phyloP scores from a whole-genome alignment of 495 filamentous ascomycete species.

The Bacidia rubella region DNA sequence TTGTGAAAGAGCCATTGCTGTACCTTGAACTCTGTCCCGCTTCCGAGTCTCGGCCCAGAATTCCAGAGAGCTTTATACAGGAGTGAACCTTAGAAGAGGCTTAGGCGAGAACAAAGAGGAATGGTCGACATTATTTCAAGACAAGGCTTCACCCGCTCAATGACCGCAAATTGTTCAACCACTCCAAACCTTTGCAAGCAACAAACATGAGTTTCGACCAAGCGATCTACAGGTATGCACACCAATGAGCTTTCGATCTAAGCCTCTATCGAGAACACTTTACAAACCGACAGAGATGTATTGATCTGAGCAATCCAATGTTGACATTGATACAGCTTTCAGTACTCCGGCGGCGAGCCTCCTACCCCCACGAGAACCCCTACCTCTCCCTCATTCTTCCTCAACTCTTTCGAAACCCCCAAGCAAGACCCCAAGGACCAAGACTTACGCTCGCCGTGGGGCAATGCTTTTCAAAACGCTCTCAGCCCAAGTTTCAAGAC shows the following conservation, averaged over 20 bases:
- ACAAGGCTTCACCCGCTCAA: not conserved
- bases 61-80: too few species aligned
- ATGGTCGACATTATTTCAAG: not conserved
- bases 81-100: too few species aligned
- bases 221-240: slow-evolving; percentile 53
- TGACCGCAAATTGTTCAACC: not conserved
- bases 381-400: slow-evolving; percentile 48
- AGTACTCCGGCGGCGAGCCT: slow-evolving; percentile 63
- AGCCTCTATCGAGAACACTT: slow-evolving; percentile 6
- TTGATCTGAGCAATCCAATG: slow-evolving; percentile 9
- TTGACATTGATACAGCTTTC: slow-evolving; percentile 41
- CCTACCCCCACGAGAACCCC: slow-evolving; percentile 66
- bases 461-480: slow-evolving; percentile 39
- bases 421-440: slow-evolving; percentile 43
- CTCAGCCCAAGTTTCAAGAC: slow-evolving; percentile 42
- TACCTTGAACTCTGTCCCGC: too few species aligned
- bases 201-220: slow-evolving; percentile 59
- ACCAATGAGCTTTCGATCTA: slow-evolving; percentile 1
- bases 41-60: too few species aligned
- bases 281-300: too few species aligned
- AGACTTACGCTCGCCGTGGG: slow-evolving; percentile 39
- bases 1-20: too few species aligned
- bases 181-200: not conserved
- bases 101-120: too few species aligned
- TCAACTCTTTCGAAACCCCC: slow-evolving; percentile 52